Evolutionary conservation across 2,329 filamentous ascomycete genomes (phyloP).

Genomic region (Neofusicoccum kwambonambiense): DNA sequence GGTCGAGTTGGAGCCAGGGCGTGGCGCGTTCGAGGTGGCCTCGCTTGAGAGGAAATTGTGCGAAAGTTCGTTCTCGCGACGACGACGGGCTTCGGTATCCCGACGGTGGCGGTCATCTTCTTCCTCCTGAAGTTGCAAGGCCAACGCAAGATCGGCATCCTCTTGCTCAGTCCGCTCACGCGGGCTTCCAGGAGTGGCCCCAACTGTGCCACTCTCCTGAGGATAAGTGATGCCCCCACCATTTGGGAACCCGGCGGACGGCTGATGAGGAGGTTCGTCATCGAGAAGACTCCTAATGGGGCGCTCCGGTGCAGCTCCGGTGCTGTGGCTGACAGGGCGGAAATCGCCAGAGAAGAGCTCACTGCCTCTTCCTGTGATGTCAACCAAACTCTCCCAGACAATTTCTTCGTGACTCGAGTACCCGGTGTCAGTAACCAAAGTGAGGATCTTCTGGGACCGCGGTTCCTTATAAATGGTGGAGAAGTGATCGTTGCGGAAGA

Average conservation of each 20-base stretch:
- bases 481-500: conserved; percentile 98
- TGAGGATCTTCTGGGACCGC: conserved; percentile 69
- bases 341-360: conserved; percentile 92
- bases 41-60: conserved; percentile 64
- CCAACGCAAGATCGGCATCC: conserved; percentile 77
- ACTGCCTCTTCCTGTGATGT: conserved; percentile 78
- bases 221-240: conserved; percentile 11
- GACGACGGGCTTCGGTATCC: conserved; percentile 58
- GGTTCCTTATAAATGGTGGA: conserved; percentile 91
- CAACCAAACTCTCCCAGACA: conserved; percentile 91
- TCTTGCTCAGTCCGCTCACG: conserved; percentile 61
- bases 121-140: conserved; percentile 90
- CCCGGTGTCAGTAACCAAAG: conserved; percentile 88
- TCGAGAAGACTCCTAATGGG: conserved; percentile 31
- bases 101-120: conserved; percentile 76
- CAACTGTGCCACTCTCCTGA: conserved; percentile 25
- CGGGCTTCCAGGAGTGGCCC: conserved; percentile 16
- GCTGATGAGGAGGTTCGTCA: conserved; percentile 28
- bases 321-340: conserved; percentile 67
- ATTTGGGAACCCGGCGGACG: conserved; percentile 10
- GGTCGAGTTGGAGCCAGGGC: conserved; percentile 24
- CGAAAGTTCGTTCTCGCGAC: conserved; percentile 66
- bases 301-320: conserved; percentile 26
- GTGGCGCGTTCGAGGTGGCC: conserved; percentile 21
- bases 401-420: conserved; percentile 86